These are phyloP conservation scores for Ustilago lituana DNA, from an alignment of 1,284 basidiomycete genomes.

Conservation along the genomic window DNA sequence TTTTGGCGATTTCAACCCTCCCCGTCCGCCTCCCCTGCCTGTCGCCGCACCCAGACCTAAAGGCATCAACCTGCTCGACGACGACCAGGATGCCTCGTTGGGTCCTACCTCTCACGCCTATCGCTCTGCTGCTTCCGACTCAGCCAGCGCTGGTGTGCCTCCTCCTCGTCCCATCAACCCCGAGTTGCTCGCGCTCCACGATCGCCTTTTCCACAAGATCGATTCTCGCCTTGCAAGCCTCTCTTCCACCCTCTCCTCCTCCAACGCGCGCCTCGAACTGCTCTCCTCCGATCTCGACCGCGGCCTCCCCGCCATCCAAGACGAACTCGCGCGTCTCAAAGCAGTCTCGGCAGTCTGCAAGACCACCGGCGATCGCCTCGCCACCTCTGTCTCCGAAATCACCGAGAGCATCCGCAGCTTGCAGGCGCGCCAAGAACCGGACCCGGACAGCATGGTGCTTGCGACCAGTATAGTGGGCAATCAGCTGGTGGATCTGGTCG, in stretches of 20 bases:
- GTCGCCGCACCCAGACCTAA: conserved; percentile 20
- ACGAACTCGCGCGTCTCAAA: conserved; percentile 93
- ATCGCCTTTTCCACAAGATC: conserved; percentile 80
- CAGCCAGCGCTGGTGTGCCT: conserved; percentile 65
- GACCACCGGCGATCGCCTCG: conserved; percentile 77
- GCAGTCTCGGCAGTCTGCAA: conserved; percentile 93
- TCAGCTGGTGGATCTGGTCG: conserved; percentile 84
- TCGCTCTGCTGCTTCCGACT: background rate
- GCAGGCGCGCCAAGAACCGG: conserved; percentile 36
- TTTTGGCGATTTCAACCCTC: no score
- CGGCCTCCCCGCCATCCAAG: conserved; percentile 89
- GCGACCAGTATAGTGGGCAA: conserved; percentile 63
- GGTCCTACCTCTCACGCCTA: background rate
- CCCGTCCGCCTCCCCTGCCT: conserved; percentile 5
- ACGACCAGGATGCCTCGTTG: conserved; percentile 14
- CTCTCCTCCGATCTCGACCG: conserved; percentile 84
- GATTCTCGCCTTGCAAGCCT: conserved; percentile 76
- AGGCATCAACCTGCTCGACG: conserved; percentile 40
- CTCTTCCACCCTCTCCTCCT: conserved; percentile 74
- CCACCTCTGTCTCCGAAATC: conserved; percentile 74
- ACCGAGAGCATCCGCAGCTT: conserved; percentile 76
- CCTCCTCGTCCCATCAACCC: conserved; percentile 82
- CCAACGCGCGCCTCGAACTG: conserved; percentile 79
- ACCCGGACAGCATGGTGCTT: conserved; percentile 54
- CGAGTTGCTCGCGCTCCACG: conserved; percentile 84